Conservation (phyloP, 345 rosid genomes). For the Citrus inodora region DNA sequence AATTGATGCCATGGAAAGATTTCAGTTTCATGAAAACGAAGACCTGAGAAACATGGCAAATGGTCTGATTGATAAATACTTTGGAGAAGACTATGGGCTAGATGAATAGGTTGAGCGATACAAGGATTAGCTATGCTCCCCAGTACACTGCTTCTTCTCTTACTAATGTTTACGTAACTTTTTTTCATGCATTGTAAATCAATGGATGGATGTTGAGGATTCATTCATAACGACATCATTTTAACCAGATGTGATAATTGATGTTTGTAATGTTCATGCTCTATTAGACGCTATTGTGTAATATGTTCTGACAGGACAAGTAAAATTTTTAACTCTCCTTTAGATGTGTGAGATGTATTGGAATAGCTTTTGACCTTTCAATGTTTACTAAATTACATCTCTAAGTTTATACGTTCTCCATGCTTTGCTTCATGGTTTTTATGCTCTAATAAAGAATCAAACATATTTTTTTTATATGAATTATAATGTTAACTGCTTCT, state of each 20-base stretch:
- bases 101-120: constrained; percentile 31
- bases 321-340: neutral
- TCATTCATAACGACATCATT: neutral
- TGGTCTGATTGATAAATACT: constrained; percentile 78
- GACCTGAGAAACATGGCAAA: constrained; percentile 95
- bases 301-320: neutral
- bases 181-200: neutral
- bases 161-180: neutral
- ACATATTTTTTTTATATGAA: too few species aligned
- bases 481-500: too few species aligned
- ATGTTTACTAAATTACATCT: neutral
- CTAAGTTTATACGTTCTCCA: neutral
- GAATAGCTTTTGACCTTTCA: neutral
- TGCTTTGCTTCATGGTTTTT: neutral
- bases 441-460: too few species aligned
- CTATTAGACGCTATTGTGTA: neutral
- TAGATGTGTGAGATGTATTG: neutral
- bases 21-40: constrained; percentile 93
- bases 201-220: neutral
- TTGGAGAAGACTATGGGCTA: constrained; percentile 85
- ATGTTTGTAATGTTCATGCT: neutral
- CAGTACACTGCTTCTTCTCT: neutral
- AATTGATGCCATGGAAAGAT: constrained; percentile 95
- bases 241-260: neutral
- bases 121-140: neutral